Base-by-base conservation (phyloP, 2,329 filamentous ascomycete genomes). In the Pestalotiopsis sp. region DNA sequence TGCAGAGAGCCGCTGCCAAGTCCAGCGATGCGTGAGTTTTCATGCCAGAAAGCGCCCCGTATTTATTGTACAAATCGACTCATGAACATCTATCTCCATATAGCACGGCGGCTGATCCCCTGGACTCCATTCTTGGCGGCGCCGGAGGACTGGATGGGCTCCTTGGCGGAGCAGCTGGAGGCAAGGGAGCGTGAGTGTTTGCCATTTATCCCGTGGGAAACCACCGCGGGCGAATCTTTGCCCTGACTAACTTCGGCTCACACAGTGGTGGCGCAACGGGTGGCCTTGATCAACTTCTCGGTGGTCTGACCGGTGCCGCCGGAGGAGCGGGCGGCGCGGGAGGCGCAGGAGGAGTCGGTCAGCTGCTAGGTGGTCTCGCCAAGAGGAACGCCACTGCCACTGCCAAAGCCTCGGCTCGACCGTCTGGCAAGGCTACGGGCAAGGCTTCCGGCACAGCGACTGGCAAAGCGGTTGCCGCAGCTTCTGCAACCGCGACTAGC, bases 251-350 rank as follows among this genome's bases (percentile, higher is more conserved):
- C 10, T 44, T 35, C 60, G 30, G 30, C 20, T n/a, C 52, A 55
- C 30, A 39, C 35, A 67, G 58, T 22, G 62, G 40, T n/a, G 62
- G 62, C 40, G 62, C 62, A 55, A 55, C 62, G 6, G 66, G 66
- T 20, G 66, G 62, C 17, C 26, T 68, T 4, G 66, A 65, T 20
- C 62, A 65, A 56, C 57, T 68, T 22, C 39, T 68, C 5, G 67
- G 64, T 38, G 64, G 67, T 14, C 20, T 64, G 20, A 66, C 64
- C n/a, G 67, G 67, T n/a, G 66, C 55, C 40, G 40, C 63, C 10
- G 35, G 52, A 35, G 64, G 22, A 30, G 44, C 20, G 4, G 55
- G 52, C 10, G 65, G 30, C 14, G 64, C 64, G 5, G 65, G 44
- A 26, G 65, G 65, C 24, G 65, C 56, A 10, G 38, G 52, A 40